A percentile compares a stretch with the other conserved stretches of the same genome.
Evolutionary conservation across 164 flowering plant species (phyloP).

Genomic region (Buxus sempervirens): DNA sequence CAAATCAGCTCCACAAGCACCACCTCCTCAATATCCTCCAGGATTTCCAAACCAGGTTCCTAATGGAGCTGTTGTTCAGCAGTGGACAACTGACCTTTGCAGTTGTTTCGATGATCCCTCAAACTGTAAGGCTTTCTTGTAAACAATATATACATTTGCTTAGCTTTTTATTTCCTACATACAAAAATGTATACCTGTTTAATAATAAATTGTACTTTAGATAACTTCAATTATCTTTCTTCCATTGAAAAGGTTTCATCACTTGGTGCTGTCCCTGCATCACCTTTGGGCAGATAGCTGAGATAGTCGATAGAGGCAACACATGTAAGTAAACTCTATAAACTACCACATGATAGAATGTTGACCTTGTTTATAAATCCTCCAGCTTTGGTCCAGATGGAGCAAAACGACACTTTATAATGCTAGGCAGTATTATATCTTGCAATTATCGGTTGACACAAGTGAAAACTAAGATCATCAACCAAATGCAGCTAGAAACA

Average conservation of each 20-base stretch:
- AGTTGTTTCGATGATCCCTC: slow-evolving; percentile 21
- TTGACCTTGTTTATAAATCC: no score
- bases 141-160: neutral
- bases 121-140: slow-evolving; percentile 15
- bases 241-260: slow-evolving; percentile 10
- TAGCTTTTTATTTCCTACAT: neutral
- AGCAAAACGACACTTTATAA: no score
- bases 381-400: no score
- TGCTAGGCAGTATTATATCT: no score
- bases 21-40: neutral
- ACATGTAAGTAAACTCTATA: slow-evolving; percentile 16
- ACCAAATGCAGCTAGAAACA: no score
- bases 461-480: no score
- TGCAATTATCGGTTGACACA: no score
- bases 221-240: neutral
- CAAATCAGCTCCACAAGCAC: neutral
- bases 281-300: slow-evolving; percentile 29
- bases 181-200: no score
- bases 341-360: no score
- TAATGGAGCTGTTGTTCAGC: neutral
- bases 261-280: slow-evolving; percentile 31
- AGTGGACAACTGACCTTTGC: slow-evolving; percentile 22
- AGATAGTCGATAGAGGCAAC: slow-evolving; percentile 24
- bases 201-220: no score
- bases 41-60: neutral